phyloP scores from a whole-genome alignment of 2,329 filamentous ascomycete genomes.

The Talaromyces pinophilus region DNA sequence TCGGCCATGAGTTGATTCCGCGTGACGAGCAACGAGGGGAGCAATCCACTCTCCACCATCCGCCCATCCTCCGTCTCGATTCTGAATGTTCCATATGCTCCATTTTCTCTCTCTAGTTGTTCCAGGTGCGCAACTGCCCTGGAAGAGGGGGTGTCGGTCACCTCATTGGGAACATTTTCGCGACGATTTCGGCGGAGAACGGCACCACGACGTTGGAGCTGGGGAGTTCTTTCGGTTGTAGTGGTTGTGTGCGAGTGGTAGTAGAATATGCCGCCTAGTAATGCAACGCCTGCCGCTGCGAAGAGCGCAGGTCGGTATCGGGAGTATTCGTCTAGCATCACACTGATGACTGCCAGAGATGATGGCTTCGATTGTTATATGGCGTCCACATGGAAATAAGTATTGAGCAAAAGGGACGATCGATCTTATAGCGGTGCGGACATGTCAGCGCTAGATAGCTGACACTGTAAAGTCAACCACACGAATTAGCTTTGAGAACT shows the following conservation, averaged over 20 bases:
- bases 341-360: background rate
- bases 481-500: background rate
- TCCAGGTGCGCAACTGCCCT: slow-evolving; percentile 44
- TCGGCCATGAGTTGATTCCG: slow-evolving; percentile 46
- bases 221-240: slow-evolving; percentile 26
- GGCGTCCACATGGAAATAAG: background rate
- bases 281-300: slow-evolving; percentile 45
- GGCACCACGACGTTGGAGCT: slow-evolving; percentile 44
- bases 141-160: slow-evolving; percentile 37
- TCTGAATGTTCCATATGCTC: slow-evolving; percentile 46
- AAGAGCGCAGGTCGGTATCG: slow-evolving; percentile 46
- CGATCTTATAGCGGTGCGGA: background rate
- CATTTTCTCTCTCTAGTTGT: slow-evolving; percentile 43
- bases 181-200: slow-evolving; percentile 40
- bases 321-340: slow-evolving; percentile 26
- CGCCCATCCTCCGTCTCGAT: slow-evolving; percentile 46
- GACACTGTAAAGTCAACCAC: background rate
- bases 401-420: background rate
- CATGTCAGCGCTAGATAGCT: background rate
- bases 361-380: background rate
- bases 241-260: slow-evolving; percentile 38
- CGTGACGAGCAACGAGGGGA: slow-evolving; percentile 46
- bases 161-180: slow-evolving; percentile 30
- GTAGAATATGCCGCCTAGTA: slow-evolving; percentile 46
- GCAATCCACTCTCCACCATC: slow-evolving; percentile 43